Base-by-base conservation (phyloP, 148 eudicot genomes). In the Cornus florida region DNA sequence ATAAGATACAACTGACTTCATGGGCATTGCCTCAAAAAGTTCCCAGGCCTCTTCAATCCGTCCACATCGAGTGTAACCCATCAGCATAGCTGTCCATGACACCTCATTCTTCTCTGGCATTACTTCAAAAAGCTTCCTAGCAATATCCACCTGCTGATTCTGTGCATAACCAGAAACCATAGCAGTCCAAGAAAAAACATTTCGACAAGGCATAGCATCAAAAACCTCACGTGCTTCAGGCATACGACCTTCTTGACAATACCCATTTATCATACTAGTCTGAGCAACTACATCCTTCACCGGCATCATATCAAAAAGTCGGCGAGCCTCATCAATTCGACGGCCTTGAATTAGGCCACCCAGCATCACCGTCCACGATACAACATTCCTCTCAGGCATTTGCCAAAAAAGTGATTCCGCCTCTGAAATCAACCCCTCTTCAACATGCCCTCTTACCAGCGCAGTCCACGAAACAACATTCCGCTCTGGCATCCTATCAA, bases 51-150 rank as follows among this genome's bases (percentile, higher is more conserved):
- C 88, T 62, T 82, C 84, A 65, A 85, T 87, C 48, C 92, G 80
- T 75, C 92, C 92, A n/a, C n/a, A n/a, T n/a, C n/a, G 88, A 72
- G 84, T 77, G 72, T 89, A 87, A 80, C 91, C 89, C 86, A 85
- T 86, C 60, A 89, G 73, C 91, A 89, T 89, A 3, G 88, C 86
- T 12, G 89, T 84, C 91, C 91, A 89, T 16, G 88, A 78, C 46
- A 87, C 88, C 76, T 89, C 91, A 66, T 89, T 89, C 75, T 81
- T 89, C 79, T 79, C 86, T 1, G 89, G 91, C 91, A 89, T 89
- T 65, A 87, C 87, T 80, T 89, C 91, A 73, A 89, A 89, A 73
- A 87, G 89, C 81, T 89, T 89, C 79, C 91, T 85, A 20, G 88
- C 91, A 77, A 83, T 73, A 68, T 87, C n/a, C n/a, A n/a, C n/a